Base-by-base conservation (phyloP, 2,329 filamentous ascomycete genomes). In the Parastagonospora nodorum region DNA sequence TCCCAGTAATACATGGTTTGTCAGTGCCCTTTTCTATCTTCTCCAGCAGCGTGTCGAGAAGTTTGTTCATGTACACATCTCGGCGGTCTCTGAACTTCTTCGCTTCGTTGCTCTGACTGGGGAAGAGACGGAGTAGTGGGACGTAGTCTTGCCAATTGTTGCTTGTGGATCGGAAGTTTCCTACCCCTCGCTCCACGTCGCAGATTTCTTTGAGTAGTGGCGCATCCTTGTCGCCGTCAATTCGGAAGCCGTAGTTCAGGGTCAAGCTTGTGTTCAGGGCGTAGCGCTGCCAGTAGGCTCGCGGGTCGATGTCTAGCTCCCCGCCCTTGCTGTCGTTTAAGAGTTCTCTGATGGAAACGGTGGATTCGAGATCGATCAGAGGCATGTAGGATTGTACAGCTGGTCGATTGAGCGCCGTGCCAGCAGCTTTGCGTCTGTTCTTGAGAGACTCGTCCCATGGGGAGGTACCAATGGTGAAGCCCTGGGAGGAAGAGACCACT, bases 111-210 rank as follows among this genome's bases (percentile, higher is more conserved):
- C 84, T 90, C 56, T 81, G 81, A 29, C 79, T 83, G 2, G 85
- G 82, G 58, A 84, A 81, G 2, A 91, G 70, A 27, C 90, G 81
- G 53, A 94, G 69, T 5, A 92, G 64, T 0, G 90, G 89, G n/a
- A 94, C 84, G 60, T 93, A 93, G 64, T 94, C 90, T 64, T 90
- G 88, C 84, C 88, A 90, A 69, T 93, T 93, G 67, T 92, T 90
- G 62, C 87, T 90, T 0, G 89, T 93, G 24, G 84, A 88, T 41
- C 90, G 78, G 66, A 92, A 88, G 61, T 89, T 89, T 45, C 86
- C 88, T 19, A 94, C 85, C 5, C 85, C 86, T 28, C 88, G 82
- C 70, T 93, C 90, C 2, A 93, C 89, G 40, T 86, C 79, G 0
- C 86, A 84, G 50, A 94, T 92, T 67, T 93, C 90, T 15, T 83